Evolutionary conservation across 768 basidiomycete genomes (phyloP), one percentile per base, ranked within the genome.

Genomic region (Austroboletus eburneus): DNA sequence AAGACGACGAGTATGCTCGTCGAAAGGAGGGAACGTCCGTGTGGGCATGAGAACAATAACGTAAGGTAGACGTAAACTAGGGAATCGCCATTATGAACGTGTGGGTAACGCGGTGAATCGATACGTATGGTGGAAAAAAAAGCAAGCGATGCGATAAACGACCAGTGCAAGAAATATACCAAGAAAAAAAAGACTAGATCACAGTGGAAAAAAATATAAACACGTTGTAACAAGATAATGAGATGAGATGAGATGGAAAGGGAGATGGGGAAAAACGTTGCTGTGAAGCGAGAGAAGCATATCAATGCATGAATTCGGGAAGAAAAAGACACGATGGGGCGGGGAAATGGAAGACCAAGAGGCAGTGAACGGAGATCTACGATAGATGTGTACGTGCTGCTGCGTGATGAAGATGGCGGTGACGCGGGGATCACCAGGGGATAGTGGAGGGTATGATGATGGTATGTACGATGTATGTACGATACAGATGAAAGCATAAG

Each of bases 321-420:
- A 9, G 25, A 35, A 32, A 32, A 16, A 21, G 18, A 9, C 39
- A 18, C 13, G 20, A 30, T 32, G 45, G 37, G 40, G 39, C n/a
- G 17, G n/a, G 38, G 6, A 38, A 38, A 39, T 45, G 41, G 42
- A 54, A 55, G 44, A 25, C 35, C 22, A 56, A 55, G 35, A 41
- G 38, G 39, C 25, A 21, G 17, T 33, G 35, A 8, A 37, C 45
- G 51, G 40, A 57, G 56, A 57, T 57, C 56, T 58, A 57, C 47
- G 30, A 24, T 27, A 48, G n/a, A 45, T 46, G 37, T 37, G 17
- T 50, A 57, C 43, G 42, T 56, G 54, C 42, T 29, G 38, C 50
- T 49, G 39, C 20, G 37, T 45, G 44, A 36, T 39, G 40, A 27
- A 27, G 25, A 5, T 5, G 10, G 5, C 6, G 17, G 25, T 24